Evolutionary conservation across 208 protist species (phyloP), one percentile per base, ranked within the genome.

Genomic region (Wallacemonas rigidus): DNA sequence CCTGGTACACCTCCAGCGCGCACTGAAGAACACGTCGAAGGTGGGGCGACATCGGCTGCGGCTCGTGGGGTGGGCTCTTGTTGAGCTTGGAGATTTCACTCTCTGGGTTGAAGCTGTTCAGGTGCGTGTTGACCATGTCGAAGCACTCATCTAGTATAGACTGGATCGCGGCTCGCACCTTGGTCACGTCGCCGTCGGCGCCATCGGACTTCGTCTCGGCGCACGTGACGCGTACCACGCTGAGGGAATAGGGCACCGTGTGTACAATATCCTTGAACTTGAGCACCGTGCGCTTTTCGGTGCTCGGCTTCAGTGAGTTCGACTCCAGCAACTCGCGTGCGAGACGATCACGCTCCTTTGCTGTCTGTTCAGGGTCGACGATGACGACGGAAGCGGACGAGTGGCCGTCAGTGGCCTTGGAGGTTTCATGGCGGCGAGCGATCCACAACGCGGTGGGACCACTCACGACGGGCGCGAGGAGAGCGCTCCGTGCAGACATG

Each of bases 221-320:
- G 15, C 8, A 0, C 5, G 40, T 51, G 14, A 65, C 60, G n/a
- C 4, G 4, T 54, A 74, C 77, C 36, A 83, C 17, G 53, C 41
- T 75, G 45, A 92, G 83, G 9, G 82, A 80, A 71, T 90, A 95
- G 50, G 87, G 90, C n/a, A 95, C 83, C 1, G 90, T 95, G 80
- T 87, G 83, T 44, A 80, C 69, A 14, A 95, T 17, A 38, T 85
- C 90, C 2, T 69, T 79, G 65, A 86, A 68, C 12, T 76, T 76
- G 47, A 90, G 43, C 15, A 85, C 70, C 1, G 57, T 69, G 17
- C 74, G 82, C 50, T 76, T 67, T 14, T 83, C 67, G 15, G 68
- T 53, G 35, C 65, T 54, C 35, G 57, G 65, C 63, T 76, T 55
- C 8, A 82, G 77, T 12, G 79, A 74, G 81, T 89, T 91, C 38